Percentiles rank a stretch among this genome's conserved stretches.
phyloP scores from a whole-genome alignment of 345 rosid species.

The Eucalyptus fibrosa region DNA sequence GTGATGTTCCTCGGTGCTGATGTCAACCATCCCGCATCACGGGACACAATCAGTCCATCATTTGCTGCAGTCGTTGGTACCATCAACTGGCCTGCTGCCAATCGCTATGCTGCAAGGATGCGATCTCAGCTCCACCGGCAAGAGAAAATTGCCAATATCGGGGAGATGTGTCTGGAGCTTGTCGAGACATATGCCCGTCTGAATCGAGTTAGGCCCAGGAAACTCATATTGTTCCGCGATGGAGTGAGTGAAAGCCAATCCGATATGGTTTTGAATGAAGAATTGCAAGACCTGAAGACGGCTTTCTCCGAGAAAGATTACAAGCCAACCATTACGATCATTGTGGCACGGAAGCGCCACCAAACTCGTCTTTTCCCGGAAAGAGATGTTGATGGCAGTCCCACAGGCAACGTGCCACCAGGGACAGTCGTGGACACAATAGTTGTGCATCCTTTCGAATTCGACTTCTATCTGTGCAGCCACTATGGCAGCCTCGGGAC shows the following conservation, averaged over 20 bases:
- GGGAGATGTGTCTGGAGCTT: constrained; percentile 63
- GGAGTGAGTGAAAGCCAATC: constrained; percentile 91
- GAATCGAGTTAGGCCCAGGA: constrained; percentile 31
- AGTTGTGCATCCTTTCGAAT: constrained; percentile 71
- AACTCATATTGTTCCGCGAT: constrained; percentile 72
- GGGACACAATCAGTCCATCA: constrained; percentile 56
- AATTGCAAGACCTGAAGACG: constrained; percentile 42
- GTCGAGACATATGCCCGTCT: constrained; percentile 25
- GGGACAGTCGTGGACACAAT: constrained; percentile 78
- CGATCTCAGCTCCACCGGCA: constrained; percentile 46
- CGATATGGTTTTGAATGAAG: constrained; percentile 81
- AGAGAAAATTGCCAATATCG: constrained; percentile 61
- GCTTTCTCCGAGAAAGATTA: constrained; percentile 18
- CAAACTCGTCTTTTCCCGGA: constrained; percentile 69
- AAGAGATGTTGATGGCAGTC: constrained; percentile 18
- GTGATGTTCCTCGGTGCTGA: constrained; percentile 92
- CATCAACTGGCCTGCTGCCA: constrained; percentile 83
- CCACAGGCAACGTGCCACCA: constrained; percentile 48
- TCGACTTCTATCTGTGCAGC: constrained; percentile 77
- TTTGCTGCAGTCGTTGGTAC: constrained; percentile 85
- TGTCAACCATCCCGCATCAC: constrained; percentile 76
- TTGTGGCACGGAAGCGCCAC: constrained; percentile 86
- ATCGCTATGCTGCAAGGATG: constrained; percentile 66
- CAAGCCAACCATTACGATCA: constrained; percentile 52
- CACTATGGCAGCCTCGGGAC: constrained; percentile 80